A percentile compares a stretch with the other conserved stretches of the same genome.
Conservation (phyloP, 2,329 filamentous ascomycete species). For the Cytospora mali region DNA sequence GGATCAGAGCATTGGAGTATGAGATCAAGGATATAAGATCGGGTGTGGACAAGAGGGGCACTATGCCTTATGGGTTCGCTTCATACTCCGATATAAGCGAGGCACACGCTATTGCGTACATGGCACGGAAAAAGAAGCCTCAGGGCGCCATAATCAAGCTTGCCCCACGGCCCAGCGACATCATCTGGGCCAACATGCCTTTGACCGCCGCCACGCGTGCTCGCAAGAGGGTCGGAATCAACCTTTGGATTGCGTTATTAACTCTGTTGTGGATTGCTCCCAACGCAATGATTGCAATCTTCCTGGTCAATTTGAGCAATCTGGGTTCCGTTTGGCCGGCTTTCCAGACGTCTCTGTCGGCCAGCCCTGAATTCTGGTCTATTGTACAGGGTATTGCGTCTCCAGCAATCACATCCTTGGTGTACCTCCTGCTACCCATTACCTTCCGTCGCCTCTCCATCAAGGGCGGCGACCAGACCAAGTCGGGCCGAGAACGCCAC, state of each 20-base stretch:
- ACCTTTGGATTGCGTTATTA: slow-evolving; percentile 78
- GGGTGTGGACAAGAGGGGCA: slow-evolving; percentile 82
- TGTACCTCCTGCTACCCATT: slow-evolving; percentile 86
- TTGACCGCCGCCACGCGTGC: slow-evolving; percentile 68
- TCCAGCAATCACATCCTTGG: slow-evolving; percentile 81
- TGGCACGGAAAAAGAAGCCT: slow-evolving; percentile 77
- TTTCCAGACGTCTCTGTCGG: slow-evolving; percentile 68
- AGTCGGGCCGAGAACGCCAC: slow-evolving; percentile 88
- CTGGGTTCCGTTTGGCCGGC: slow-evolving; percentile 76
- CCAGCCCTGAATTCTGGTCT: slow-evolving; percentile 72
- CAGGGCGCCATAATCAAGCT: slow-evolving; percentile 75
- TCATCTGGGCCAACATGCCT: slow-evolving; percentile 94
- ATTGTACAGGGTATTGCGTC: slow-evolving; percentile 90
- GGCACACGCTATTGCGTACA: slow-evolving; percentile 84
- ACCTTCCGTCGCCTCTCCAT: slow-evolving; percentile 88
- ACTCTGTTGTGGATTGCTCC: slow-evolving; percentile 87
- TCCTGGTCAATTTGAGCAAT: slow-evolving; percentile 83
- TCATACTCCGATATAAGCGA: slow-evolving; percentile 88
- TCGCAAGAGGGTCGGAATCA: slow-evolving; percentile 76
- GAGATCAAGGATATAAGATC: slow-evolving; percentile 83
- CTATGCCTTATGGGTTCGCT: slow-evolving; percentile 91
- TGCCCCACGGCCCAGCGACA: slow-evolving; percentile 84
- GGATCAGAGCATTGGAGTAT: slow-evolving; percentile 79
- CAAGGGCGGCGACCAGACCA: slow-evolving; percentile 83
- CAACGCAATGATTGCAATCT: slow-evolving; percentile 93